A percentile compares a stretch with the other conserved stretches of the same genome.
phyloP scores from a whole-genome alignment of 164 flowering plant species.

The Magnolia officinalis region DNA sequence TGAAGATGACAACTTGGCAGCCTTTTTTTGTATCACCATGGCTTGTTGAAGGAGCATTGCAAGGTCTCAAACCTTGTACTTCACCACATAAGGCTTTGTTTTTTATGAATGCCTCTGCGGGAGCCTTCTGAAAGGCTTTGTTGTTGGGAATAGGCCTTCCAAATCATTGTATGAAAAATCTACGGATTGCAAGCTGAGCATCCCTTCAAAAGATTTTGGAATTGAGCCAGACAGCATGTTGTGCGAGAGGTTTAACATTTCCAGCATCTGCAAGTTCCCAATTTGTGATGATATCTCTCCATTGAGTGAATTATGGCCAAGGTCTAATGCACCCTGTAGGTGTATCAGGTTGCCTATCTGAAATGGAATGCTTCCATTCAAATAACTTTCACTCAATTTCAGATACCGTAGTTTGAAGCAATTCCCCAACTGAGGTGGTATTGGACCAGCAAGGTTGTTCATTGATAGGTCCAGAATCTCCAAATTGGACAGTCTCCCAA shows the following conservation, averaged over 20 bases:
- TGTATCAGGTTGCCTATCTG: neutral
- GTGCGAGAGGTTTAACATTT: conserved; percentile 14
- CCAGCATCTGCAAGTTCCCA: neutral
- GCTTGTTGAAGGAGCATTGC: conserved; percentile 2
- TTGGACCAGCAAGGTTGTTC: neutral
- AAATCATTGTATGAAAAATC: conserved; percentile 16
- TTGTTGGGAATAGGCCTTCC: conserved; percentile 3
- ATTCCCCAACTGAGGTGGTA: neutral
- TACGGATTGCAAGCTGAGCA: neutral
- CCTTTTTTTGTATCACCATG: conserved; percentile 29
- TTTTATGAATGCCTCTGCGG: neutral
- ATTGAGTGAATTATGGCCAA: neutral
- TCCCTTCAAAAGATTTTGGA: conserved; percentile 13
- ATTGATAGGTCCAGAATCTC: neutral
- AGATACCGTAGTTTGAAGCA: neutral
- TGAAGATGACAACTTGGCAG: neutral
- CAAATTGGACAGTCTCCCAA: neutral
- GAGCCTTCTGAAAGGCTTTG: neutral
- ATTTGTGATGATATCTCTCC: conserved; percentile 1
- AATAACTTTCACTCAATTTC: neutral
- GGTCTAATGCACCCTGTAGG: neutral
- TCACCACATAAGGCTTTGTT: conserved; percentile 8
- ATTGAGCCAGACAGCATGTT: conserved; percentile 19
- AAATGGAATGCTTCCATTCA: conserved; percentile 3
- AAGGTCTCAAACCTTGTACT: conserved; percentile 1